phyloP scores from a whole-genome alignment of 2,329 filamentous ascomycete species.

The Cryphonectria radicalis region DNA sequence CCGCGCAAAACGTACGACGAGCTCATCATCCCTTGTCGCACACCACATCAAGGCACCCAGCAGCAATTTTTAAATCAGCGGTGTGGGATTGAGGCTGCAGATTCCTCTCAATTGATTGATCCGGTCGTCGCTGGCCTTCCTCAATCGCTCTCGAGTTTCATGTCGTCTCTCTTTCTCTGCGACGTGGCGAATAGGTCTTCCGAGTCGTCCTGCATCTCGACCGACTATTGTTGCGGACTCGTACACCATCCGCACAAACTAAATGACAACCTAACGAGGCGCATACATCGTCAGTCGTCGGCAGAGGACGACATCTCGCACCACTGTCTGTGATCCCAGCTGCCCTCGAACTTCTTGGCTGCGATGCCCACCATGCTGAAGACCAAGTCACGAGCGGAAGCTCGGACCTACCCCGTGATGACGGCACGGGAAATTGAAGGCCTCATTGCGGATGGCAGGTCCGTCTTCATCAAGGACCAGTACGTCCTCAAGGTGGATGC shows the following conservation, averaged over 20 bases:
- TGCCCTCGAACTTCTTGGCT: not conserved
- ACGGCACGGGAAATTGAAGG: slow-evolving; percentile 69
- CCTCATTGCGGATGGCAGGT: slow-evolving; percentile 79
- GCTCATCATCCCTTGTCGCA: not conserved
- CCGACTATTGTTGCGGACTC: not conserved
- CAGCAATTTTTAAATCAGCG: not conserved
- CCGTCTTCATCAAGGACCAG: slow-evolving; percentile 79
- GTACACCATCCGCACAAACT: not conserved
- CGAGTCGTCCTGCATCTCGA: not conserved
- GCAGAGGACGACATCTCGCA: not conserved
- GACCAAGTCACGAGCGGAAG: slow-evolving; percentile 6
- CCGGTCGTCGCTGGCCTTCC: not conserved
- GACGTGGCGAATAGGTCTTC: not conserved
- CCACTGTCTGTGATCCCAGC: not conserved
- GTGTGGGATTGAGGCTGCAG: slow-evolving; percentile 1
- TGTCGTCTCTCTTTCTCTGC: not conserved
- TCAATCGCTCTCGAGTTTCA: not conserved
- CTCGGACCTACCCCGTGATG: slow-evolving; percentile 43
- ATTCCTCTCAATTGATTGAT: not conserved
- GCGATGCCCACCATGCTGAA: slow-evolving; percentile 25
- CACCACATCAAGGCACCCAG: not conserved
- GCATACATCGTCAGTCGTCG: not conserved
- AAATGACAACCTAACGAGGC: not conserved
- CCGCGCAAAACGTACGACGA: slow-evolving; percentile 11
- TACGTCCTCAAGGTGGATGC: slow-evolving; percentile 85